A percentile compares a stretch with the other conserved stretches of the same genome.
Evolutionary conservation across 768 basidiomycete genomes (phyloP).

Genomic region (Cystofilobasidium capitatum): DNA sequence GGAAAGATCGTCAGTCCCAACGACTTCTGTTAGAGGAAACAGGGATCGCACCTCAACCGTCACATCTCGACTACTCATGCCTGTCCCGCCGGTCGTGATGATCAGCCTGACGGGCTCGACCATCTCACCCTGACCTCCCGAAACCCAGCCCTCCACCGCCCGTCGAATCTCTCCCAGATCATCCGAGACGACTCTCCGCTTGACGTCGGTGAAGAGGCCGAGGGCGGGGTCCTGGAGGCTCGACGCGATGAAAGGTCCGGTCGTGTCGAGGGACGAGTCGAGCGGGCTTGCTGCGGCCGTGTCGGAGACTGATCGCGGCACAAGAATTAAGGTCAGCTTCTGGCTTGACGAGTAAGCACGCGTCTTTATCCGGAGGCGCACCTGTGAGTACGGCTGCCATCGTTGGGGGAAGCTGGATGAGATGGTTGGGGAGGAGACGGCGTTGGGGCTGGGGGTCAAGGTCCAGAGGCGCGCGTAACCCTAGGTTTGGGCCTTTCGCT

Average conservation of each 20-base stretch:
- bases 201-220: conserved; percentile 7
- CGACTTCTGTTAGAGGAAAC: background rate
- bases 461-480: too few relatives aligned
- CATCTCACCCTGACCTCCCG: conserved; percentile 36
- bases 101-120: conserved; percentile 51
- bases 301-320: conserved; percentile 14
- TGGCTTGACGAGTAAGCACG: too few relatives aligned
- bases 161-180: conserved; percentile 49
- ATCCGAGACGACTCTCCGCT: conserved; percentile 54
- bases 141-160: conserved; percentile 46
- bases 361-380: too few relatives aligned
- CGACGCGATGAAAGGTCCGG: conserved; percentile 19
- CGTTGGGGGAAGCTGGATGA: too few relatives aligned
- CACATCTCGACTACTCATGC: conserved; percentile 66
- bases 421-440: too few relatives aligned
- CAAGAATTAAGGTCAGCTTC: too few relatives aligned
- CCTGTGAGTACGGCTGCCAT: too few relatives aligned
- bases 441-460: too few relatives aligned
- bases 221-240: background rate
- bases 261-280: conserved; percentile 21
- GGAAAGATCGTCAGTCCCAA: conserved; percentile 31
- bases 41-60: conserved; percentile 62
- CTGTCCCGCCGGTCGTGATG: conserved; percentile 78
- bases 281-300: conserved; percentile 14
- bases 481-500: too few relatives aligned